Evolutionary conservation across 805 yeast species (phyloP).

Genomic region (Saturnispora besseyi): DNA sequence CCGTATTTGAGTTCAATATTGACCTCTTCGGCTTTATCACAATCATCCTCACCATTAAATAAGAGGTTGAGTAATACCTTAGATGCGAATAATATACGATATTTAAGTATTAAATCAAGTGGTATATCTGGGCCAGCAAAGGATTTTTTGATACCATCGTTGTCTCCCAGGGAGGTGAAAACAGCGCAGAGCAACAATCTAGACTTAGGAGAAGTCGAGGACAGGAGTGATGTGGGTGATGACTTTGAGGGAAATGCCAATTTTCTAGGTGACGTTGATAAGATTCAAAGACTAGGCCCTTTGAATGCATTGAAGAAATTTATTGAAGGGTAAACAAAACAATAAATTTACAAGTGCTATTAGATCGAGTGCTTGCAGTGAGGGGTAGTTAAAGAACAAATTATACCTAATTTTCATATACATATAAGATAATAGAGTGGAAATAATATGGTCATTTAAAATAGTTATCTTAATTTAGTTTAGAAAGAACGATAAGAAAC

Average conservation of each 20-base stretch:
- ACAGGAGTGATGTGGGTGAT: too few relatives aligned
- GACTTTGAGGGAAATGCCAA: too few relatives aligned
- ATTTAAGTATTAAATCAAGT: background rate
- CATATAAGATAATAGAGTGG: too few relatives aligned
- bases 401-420: too few relatives aligned
- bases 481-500: too few relatives aligned
- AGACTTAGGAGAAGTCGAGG: background rate
- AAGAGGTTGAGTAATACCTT: background rate
- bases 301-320: background rate
- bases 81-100: background rate
- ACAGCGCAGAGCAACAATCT: background rate
- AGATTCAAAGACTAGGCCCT: background rate
- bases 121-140: background rate
- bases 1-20: background rate
- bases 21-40: background rate
- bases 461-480: too few relatives aligned
- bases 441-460: too few relatives aligned
- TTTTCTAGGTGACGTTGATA: background rate
- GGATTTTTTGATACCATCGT: too few relatives aligned
- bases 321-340: background rate
- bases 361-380: too few relatives aligned
- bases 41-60: background rate
- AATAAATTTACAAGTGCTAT: too few relatives aligned
- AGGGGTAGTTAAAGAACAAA: too few relatives aligned
- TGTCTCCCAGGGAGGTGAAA: background rate